phyloP scores from a whole-genome alignment of 257 asterid genomes.

The Solanum chmielewskii region DNA sequence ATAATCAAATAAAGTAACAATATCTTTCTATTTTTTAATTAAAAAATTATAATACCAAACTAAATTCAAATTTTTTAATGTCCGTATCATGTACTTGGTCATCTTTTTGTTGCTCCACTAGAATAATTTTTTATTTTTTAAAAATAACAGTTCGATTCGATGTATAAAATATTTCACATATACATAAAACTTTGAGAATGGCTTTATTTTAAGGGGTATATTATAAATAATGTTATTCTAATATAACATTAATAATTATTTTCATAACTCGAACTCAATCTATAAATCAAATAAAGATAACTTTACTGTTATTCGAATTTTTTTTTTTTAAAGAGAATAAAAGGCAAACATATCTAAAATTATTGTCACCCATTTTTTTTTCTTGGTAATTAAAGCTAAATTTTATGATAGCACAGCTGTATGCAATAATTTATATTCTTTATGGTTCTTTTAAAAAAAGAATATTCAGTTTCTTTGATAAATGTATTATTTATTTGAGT shows the following conservation, averaged over 20 bases:
- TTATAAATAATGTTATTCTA: too few species aligned
- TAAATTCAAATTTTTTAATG: slow-evolving; percentile 8
- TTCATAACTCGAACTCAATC: accelerated
- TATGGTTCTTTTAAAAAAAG: not conserved
- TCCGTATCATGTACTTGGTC: slow-evolving; percentile 53
- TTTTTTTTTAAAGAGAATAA: not conserved
- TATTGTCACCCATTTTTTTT: not conserved
- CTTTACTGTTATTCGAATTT: accelerated
- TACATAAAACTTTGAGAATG: accelerated
- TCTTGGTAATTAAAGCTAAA: not conserved
- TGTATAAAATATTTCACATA: not conserved
- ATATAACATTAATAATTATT: not conserved
- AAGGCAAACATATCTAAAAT: not conserved
- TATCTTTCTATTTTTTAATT: not conserved
- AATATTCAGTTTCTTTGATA: not conserved
- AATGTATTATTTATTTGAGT: not conserved
- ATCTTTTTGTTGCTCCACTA: slow-evolving; percentile 5
- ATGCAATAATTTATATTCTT: not conserved
- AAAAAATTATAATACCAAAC: slow-evolving; percentile 10
- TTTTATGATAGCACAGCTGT: not conserved
- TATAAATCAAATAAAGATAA: not conserved
- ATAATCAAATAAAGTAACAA: slow-evolving; percentile 10
- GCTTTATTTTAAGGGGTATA: accelerated
- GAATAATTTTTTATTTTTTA: not conserved
- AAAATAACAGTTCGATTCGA: accelerated